phyloP scores from a whole-genome alignment of 805 yeast genomes.

The Brettanomyces nanus region DNA sequence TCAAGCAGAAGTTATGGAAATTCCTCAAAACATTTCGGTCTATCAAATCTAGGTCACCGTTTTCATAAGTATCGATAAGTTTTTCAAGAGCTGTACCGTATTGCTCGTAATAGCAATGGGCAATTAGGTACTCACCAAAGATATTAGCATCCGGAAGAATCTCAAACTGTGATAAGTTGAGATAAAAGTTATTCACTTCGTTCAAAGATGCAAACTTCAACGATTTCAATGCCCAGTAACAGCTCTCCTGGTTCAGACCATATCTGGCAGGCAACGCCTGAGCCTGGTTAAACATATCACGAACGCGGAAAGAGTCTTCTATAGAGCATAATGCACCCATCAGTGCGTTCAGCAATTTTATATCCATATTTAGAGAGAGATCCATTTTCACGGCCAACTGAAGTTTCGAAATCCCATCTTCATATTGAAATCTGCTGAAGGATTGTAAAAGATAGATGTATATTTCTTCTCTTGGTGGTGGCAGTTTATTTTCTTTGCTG shows the following conservation, averaged over 20 bases:
- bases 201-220: constrained; percentile 44
- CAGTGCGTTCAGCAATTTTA: constrained; percentile 49
- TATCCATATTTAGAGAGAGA: constrained; percentile 43
- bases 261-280: constrained; percentile 40
- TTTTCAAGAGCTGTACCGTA: constrained; percentile 47
- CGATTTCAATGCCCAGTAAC: constrained; percentile 58
- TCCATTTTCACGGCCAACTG: constrained; percentile 63
- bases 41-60: constrained; percentile 33
- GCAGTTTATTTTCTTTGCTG: constrained; percentile 44
- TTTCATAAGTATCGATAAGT: constrained; percentile 38
- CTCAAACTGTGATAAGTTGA: constrained; percentile 43
- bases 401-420: constrained; percentile 57
- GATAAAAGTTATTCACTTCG: constrained; percentile 57
- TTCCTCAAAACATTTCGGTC: constrained; percentile 37
- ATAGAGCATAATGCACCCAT: constrained; percentile 57
- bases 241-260: constrained; percentile 56
- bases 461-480: constrained; percentile 46
- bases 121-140: constrained; percentile 54
- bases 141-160: constrained; percentile 45
- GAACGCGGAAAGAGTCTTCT: constrained; percentile 45
- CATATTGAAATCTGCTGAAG: constrained; percentile 52
- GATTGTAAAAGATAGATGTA: constrained; percentile 52
- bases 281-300: constrained; percentile 54
- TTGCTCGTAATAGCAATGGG: constrained; percentile 61
- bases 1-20: constrained; percentile 39